Conservation (phyloP, 1,284 basidiomycete genomes). For the Coniferiporia weirii region DNA sequence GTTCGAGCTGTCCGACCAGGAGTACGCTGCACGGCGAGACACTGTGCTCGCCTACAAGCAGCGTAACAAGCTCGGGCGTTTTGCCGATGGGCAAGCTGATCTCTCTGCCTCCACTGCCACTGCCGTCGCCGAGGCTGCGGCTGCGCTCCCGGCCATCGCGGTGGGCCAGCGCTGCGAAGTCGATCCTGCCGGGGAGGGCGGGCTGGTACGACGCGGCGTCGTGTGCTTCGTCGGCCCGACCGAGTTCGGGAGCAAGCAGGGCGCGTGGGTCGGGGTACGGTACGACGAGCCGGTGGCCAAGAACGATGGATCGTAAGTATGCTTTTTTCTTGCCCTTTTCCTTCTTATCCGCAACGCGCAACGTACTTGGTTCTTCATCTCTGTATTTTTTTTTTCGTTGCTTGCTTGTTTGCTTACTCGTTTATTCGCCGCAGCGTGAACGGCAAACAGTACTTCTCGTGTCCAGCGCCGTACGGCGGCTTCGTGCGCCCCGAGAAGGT, state of each 20-base stretch:
- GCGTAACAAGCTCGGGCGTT: constrained; percentile 84
- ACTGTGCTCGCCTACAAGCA: constrained; percentile 91
- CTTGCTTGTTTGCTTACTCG: neutral
- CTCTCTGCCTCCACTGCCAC: no score
- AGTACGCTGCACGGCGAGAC: constrained; percentile 80
- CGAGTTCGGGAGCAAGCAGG: constrained; percentile 61
- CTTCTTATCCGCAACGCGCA: no score
- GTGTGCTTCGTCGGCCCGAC: constrained; percentile 84
- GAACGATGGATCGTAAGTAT: constrained; percentile 87
- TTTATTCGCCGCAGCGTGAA: constrained; percentile 54
- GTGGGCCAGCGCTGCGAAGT: constrained; percentile 82
- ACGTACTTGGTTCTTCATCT: neutral
- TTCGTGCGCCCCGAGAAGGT: constrained; percentile 88
- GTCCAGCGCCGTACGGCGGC: constrained; percentile 71
- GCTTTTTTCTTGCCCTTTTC: no score
- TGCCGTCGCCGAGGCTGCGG: neutral
- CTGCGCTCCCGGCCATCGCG: constrained; percentile 35
- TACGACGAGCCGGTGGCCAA: constrained; percentile 97
- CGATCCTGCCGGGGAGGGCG: constrained; percentile 53
- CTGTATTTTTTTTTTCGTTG: constrained; percentile 4
- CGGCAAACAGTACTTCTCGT: constrained; percentile 82
- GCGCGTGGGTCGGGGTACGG: constrained; percentile 89
- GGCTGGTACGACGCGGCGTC: constrained; percentile 73
- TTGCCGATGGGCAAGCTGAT: constrained; percentile 40
- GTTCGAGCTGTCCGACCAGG: constrained; percentile 82